Evolutionary conservation across 208 protist species (phyloP).

Genomic region (Trypanosomatidae sp.): DNA sequence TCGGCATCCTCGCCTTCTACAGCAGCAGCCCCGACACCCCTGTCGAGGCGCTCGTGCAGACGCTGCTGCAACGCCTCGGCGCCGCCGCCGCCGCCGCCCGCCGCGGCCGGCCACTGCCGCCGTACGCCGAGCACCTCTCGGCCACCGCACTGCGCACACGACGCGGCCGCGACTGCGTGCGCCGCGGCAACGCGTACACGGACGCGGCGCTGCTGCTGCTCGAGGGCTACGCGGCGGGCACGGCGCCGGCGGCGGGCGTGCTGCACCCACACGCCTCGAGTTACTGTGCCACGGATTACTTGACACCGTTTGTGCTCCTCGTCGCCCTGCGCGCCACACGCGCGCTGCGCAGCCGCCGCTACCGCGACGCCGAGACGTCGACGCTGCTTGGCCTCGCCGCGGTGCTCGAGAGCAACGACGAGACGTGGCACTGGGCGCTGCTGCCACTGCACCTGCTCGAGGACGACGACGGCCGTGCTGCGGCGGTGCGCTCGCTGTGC

Average conservation of each 20-base stretch:
- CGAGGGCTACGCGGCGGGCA: slow-evolving; percentile 42
- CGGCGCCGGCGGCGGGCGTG: slow-evolving; percentile 22
- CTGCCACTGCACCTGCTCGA: slow-evolving; percentile 78
- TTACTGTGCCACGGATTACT: slow-evolving; percentile 67
- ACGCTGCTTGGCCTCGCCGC: slow-evolving; percentile 57
- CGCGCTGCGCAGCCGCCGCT: slow-evolving; percentile 24
- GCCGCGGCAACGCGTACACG: slow-evolving; percentile 44
- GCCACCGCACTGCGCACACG: slow-evolving; percentile 12
- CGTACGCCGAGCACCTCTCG: slow-evolving; percentile 52
- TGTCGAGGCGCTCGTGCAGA: slow-evolving; percentile 56
- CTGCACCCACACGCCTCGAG: slow-evolving; percentile 80
- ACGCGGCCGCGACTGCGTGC: slow-evolving; percentile 43
- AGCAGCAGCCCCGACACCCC: slow-evolving; percentile 64
- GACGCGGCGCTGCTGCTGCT: slow-evolving; percentile 68
- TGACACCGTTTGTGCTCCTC: slow-evolving; percentile 68
- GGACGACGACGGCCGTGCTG: slow-evolving; percentile 6
- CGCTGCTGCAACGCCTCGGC: slow-evolving; percentile 54
- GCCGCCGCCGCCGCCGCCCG: slow-evolving; percentile 20
- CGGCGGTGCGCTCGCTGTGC: slow-evolving; percentile 57
- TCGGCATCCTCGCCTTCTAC: slow-evolving; percentile 83
- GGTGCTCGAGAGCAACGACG: slow-evolving; percentile 41
- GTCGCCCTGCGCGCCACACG: slow-evolving; percentile 27
- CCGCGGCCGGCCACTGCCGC: slow-evolving; percentile 38
- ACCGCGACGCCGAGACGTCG: slow-evolving; percentile 48
- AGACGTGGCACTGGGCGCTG: slow-evolving; percentile 74